Evolutionary conservation across 1,284 basidiomycete species (phyloP), one percentile per base, ranked within the genome.

Genomic region (Ganoderma multipileum): DNA sequence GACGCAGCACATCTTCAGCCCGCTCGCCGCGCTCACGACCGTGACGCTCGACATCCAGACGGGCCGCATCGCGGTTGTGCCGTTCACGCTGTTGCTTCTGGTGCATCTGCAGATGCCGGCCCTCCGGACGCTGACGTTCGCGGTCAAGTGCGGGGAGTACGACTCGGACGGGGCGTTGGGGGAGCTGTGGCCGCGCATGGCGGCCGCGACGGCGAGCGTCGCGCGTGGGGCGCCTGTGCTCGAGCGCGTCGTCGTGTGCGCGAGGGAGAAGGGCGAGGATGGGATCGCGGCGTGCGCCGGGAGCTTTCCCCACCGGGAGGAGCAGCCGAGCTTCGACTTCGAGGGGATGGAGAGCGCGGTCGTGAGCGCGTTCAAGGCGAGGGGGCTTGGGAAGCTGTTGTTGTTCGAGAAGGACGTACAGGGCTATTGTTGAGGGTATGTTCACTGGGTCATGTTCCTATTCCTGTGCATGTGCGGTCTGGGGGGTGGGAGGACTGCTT

Each of bases 41-140:
- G 65, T 72, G 63, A 72, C 71, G 26, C 67, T 72, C 38, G 69
- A 72, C 62, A 65, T 72, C 47, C 67, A 68, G 63, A 70, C 66
- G 36, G 55, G 63, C 6, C 71, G 71, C 7, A 63, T 70, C 65
- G 65, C 67, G 50, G 64, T 55, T 11, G 60, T 67, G n/a, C 71
- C 71, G 1, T 72, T 70, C 65, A 69, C 63, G 50, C 69, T 72
- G 28, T 65, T 65, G 42, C 61, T 72, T 18, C 69, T 72, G 47
- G 61, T 68, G 33, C 67, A 65, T 41, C 71, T 72, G 2, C 57
- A 63, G 18, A 65, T 59, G 26, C 69, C 69, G 57, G 65, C 69
- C 36, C 67, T 72, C 30, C 68, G 62, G 63, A 61, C 57, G 16
- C 65, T 72, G 50, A 52, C 61, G 23, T 69, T 72, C 58, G 65